phyloP scores from a whole-genome alignment of 1,139 yeast species.

The Debaryomyces nepalensis region DNA sequence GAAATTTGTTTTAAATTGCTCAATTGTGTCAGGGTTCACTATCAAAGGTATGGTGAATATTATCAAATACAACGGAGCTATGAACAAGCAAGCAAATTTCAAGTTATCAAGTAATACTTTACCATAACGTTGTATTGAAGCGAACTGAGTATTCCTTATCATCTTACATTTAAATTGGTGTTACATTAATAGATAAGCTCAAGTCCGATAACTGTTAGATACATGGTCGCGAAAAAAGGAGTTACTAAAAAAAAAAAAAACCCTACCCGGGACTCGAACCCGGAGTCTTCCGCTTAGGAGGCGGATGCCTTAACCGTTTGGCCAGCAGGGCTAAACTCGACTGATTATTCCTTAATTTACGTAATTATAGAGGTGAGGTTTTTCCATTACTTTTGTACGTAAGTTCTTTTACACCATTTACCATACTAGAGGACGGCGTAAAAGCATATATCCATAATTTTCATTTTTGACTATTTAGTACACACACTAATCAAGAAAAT shows the following conservation, averaged over 20 bases:
- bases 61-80: conserved; percentile 15
- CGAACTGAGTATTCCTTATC: neutral
- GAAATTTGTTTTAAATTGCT: conserved; percentile 19
- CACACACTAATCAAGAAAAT: no score
- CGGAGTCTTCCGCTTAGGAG: conserved; percentile 96
- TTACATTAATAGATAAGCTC: neutral
- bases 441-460: no score
- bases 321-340: conserved; percentile 69
- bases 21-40: conserved; percentile 18
- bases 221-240: neutral
- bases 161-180: neutral
- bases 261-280: conserved; percentile 97
- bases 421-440: no score
- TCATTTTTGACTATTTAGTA: no score
- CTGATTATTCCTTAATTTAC: neutral
- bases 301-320: conserved; percentile 95
- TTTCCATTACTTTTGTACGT: no score
- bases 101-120: conserved; percentile 12
- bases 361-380: no score
- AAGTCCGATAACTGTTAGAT: neutral
- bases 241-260: conserved; percentile 21
- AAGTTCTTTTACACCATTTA: no score
- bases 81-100: conserved; percentile 13
- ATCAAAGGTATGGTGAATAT: conserved; percentile 17
- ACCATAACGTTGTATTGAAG: conserved; percentile 2